A percentile compares a stretch with the other conserved stretches of the same genome.
Conservation (phyloP, 805 yeast species). For the Tetrapisispora nanseiensis region DNA sequence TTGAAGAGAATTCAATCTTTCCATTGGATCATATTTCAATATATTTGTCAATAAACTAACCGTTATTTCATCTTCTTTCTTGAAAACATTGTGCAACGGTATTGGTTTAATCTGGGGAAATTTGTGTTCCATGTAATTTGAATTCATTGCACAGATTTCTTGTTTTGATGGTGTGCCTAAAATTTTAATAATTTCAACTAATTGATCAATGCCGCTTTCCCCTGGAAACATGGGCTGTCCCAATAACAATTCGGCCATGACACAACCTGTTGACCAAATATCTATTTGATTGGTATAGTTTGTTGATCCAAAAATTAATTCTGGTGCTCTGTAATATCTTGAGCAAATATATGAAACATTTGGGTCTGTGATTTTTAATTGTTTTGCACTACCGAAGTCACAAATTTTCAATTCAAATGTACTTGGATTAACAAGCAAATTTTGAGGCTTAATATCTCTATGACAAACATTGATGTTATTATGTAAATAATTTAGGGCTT, state of each 20-base stretch:
- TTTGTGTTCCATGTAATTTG: slow-evolving; percentile 93
- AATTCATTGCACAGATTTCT: slow-evolving; percentile 89
- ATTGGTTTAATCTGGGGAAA: slow-evolving; percentile 82
- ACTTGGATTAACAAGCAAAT: slow-evolving; percentile 72
- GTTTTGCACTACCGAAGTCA: slow-evolving; percentile 94
- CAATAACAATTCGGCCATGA: slow-evolving; percentile 88
- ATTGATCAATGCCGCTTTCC: slow-evolving; percentile 93
- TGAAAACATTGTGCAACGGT: slow-evolving; percentile 58
- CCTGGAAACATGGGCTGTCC: slow-evolving; percentile 98
- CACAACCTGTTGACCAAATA: slow-evolving; percentile 97
- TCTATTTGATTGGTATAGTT: slow-evolving; percentile 95
- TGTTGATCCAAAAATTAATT: slow-evolving; percentile 92
- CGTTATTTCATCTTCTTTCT: slow-evolving; percentile 37
- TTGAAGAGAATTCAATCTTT: slow-evolving; percentile 47
- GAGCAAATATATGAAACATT: slow-evolving; percentile 95
- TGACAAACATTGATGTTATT: slow-evolving; percentile 72
- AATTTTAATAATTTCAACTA: slow-evolving; percentile 91
- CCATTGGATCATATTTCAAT: slow-evolving; percentile 59
- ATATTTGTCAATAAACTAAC: slow-evolving; percentile 47
- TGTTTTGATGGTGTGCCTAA: slow-evolving; percentile 92
- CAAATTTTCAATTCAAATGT: slow-evolving; percentile 82
- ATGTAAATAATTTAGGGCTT: slow-evolving; percentile 75
- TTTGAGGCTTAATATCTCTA: slow-evolving; percentile 93
- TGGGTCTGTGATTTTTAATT: slow-evolving; percentile 80
- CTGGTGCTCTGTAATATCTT: slow-evolving; percentile 95